Evolutionary conservation across 2,329 filamentous ascomycete genomes (phyloP).

Genomic region (Moelleriella libera): DNA sequence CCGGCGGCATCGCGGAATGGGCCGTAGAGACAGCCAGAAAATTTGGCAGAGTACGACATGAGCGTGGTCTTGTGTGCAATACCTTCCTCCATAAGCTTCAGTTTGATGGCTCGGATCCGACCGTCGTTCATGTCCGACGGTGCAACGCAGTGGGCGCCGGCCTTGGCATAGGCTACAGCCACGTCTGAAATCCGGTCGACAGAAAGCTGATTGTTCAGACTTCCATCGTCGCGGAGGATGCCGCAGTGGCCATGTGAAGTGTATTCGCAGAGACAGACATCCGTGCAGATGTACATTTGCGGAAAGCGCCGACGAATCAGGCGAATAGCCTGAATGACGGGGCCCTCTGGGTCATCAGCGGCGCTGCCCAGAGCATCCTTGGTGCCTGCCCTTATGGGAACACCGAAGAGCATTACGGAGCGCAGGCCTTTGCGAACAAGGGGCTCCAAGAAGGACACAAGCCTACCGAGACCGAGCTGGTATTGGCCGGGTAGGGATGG

Average conservation of each 20-base stretch:
- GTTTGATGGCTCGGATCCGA: constrained; percentile 90
- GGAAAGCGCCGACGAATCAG: constrained; percentile 77
- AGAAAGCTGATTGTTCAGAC: constrained; percentile 82
- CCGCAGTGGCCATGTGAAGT: constrained; percentile 96
- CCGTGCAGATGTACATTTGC: constrained; percentile 76
- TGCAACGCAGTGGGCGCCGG: constrained; percentile 90
- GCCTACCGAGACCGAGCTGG: constrained; percentile 74
- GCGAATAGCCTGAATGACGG: constrained; percentile 77
- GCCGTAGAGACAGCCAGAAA: constrained; percentile 90
- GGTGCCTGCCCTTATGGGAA: constrained; percentile 63
- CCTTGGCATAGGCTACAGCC: constrained; percentile 92
- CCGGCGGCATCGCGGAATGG: constrained; percentile 95
- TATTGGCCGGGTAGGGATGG: constrained; percentile 83
- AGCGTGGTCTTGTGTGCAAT: constrained; percentile 82
- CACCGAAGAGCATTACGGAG: constrained; percentile 91
- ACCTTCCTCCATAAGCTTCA: constrained; percentile 90
- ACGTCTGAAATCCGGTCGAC: constrained; percentile 93
- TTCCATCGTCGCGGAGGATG: constrained; percentile 84
- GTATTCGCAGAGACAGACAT: constrained; percentile 98
- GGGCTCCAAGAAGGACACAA: constrained; percentile 73
- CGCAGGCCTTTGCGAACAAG: constrained; percentile 80
- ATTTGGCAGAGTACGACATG: constrained; percentile 98
- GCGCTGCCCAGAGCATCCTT: constrained; percentile 89
- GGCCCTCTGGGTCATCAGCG: constrained; percentile 84
- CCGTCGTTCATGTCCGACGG: constrained; percentile 99